Evolutionary conservation across 2,329 filamentous ascomycete species (phyloP).

Genomic region (Tolypocladium amazonense): DNA sequence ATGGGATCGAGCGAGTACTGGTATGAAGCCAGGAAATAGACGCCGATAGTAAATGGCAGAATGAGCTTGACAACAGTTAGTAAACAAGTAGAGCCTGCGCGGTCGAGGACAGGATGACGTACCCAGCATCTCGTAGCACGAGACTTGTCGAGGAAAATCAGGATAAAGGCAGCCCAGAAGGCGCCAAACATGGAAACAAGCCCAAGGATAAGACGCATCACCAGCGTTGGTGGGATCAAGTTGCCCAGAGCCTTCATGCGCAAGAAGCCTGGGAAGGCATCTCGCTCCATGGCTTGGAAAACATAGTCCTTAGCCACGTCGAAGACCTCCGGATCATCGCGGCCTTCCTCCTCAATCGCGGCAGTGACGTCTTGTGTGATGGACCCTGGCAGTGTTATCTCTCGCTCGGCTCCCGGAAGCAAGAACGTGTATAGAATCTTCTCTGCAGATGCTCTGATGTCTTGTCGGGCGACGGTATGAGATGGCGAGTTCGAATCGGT

Average conservation of each 20-base stretch:
- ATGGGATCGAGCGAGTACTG: conserved; percentile 93
- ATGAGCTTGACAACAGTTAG: conserved; percentile 42
- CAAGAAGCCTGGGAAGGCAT: conserved; percentile 96
- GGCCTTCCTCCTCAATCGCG: conserved; percentile 79
- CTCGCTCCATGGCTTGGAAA: conserved; percentile 98
- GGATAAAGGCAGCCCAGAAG: conserved; percentile 88
- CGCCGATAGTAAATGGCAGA: conserved; percentile 80
- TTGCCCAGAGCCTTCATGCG: conserved; percentile 93
- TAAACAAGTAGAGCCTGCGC: conserved; percentile 4
- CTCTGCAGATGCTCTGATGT: conserved; percentile 87
- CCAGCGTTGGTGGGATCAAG: conserved; percentile 80
- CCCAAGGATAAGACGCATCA: conserved; percentile 76
- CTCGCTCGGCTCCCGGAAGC: conserved; percentile 86
- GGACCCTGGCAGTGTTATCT: conserved; percentile 83
- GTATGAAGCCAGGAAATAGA: conserved; percentile 83
- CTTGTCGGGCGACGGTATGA: conserved; percentile 75
- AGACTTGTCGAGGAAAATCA: conserved; percentile 79
- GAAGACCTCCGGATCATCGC: conserved; percentile 95
- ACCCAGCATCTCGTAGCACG: conserved; percentile 75
- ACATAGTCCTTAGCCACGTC: conserved; percentile 98
- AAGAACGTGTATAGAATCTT: conserved; percentile 99
- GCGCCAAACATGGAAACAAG: conserved; percentile 75
- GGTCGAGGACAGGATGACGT: conserved; percentile 26
- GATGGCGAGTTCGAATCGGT: conserved; percentile 74
- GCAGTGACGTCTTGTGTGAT: conserved; percentile 80